A percentile compares a stretch with the other conserved stretches of the same genome.
Evolutionary conservation across 257 asterid species (phyloP).

Genomic region (Solanum piurae): DNA sequence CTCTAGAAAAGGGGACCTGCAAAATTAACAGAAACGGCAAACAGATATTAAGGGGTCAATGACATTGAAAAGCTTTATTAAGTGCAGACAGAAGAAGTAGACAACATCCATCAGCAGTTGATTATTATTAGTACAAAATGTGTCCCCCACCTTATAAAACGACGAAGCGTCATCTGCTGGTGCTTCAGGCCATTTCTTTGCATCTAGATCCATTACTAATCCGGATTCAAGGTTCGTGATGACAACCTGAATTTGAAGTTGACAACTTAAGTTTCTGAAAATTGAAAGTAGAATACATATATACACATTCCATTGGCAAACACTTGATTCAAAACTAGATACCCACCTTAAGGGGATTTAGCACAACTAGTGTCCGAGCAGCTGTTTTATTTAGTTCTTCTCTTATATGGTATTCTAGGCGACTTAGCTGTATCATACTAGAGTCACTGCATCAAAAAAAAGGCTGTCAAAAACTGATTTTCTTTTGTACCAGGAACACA

Average conservation of each 20-base stretch:
- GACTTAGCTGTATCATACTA: constrained; percentile 71
- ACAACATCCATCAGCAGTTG: neutral
- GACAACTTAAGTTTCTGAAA: neutral
- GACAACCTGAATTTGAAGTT: constrained; percentile 44
- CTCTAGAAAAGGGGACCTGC: constrained; percentile 84
- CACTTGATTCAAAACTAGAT: neutral
- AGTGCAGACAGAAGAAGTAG: neutral
- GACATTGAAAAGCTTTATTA: neutral
- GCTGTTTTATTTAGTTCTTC: constrained; percentile 87
- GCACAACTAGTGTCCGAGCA: constrained; percentile 76
- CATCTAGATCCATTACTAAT: constrained; percentile 62
- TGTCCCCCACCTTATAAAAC: constrained; percentile 45
- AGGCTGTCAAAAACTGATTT: constrained; percentile 5
- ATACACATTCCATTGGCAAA: neutral
- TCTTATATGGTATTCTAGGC: constrained; percentile 79
- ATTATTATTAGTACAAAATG: neutral
- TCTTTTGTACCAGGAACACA: neutral
- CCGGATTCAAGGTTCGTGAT: constrained; percentile 63
- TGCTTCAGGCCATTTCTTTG: constrained; percentile 96
- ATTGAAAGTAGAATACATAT: neutral
- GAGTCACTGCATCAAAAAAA: constrained; percentile 48
- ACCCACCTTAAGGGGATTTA: constrained; percentile 76
- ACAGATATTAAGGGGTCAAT: neutral
- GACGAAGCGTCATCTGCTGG: constrained; percentile 56
- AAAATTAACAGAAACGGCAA: neutral